Conservation (phyloP, 1,284 basidiomycete genomes). For the Erythrobasidium hasegawianum region DNA sequence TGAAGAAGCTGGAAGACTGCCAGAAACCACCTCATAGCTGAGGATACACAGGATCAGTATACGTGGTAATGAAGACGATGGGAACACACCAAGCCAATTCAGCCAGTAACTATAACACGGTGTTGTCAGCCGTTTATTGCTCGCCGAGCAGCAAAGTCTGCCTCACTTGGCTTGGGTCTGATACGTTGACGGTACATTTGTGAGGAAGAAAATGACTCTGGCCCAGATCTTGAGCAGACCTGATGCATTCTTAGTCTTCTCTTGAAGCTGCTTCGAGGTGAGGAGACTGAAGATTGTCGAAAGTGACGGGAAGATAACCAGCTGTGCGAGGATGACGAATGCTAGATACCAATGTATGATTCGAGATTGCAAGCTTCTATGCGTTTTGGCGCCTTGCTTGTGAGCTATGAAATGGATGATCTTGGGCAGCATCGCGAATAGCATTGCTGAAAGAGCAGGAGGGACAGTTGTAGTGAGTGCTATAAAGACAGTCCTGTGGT, state of each 20-base stretch:
- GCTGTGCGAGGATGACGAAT: conserved; percentile 23
- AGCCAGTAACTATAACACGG: conserved; percentile 36
- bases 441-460: conserved; percentile 12
- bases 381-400: conserved; percentile 27
- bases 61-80: no score
- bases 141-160: no score
- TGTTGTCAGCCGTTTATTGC: no score
- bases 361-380: conserved; percentile 15
- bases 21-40: conserved; percentile 22
- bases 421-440: conserved; percentile 27
- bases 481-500: not conserved
- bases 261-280: not conserved
- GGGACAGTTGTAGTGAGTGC: conserved; percentile 20
- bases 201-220: conserved; percentile 24
- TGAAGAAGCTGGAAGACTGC: conserved; percentile 20
- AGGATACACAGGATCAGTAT: no score
- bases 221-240: conserved; percentile 22
- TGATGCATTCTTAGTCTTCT: not conserved
- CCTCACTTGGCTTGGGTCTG: conserved; percentile 25
- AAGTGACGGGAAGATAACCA: conserved; percentile 23
- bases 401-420: conserved; percentile 17
- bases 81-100: conserved; percentile 27
- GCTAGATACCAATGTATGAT: conserved; percentile 34
- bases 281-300: conserved; percentile 24
- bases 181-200: conserved; percentile 21